Conservation (phyloP, 148 eudicot species). For the Vaccinium corymbosum region DNA sequence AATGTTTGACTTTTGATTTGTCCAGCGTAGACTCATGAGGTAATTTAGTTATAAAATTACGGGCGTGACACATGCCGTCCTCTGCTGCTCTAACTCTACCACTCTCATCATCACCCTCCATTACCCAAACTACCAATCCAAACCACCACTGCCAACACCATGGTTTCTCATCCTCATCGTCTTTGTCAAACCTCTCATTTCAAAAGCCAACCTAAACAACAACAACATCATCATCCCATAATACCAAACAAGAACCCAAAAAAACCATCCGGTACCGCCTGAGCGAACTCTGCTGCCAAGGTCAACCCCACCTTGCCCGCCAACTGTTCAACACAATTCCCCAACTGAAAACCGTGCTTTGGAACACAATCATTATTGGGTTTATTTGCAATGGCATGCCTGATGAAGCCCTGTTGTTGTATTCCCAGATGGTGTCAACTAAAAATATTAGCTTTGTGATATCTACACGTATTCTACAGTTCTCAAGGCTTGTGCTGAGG, state of each 20-base stretch:
- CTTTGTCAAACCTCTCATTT: slow-evolving; percentile 7
- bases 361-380: slow-evolving; percentile 86
- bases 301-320: slow-evolving; percentile 59
- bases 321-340: slow-evolving; percentile 79
- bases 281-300: background rate
- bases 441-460: slow-evolving; percentile 31
- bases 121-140: slow-evolving; percentile 13
- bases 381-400: slow-evolving; percentile 71
- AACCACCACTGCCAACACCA: background rate
- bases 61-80: too few relatives aligned
- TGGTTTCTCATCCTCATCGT: background rate
- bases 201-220: background rate
- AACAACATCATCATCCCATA: background rate
- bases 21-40: too few relatives aligned
- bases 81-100: slow-evolving; percentile 28
- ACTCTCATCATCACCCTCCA: slow-evolving; percentile 12
- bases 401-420: slow-evolving; percentile 54
- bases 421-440: slow-evolving; percentile 44
- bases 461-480: slow-evolving; percentile 76
- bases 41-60: too few relatives aligned
- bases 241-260: background rate
- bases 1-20: too few relatives aligned
- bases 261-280: background rate
- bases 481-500: slow-evolving; percentile 84
- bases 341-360: slow-evolving; percentile 68